These are phyloP conservation scores for Saccharomycopsis crataegensis DNA, from an alignment of 1,139 yeast species.

Conservation along the genomic window DNA sequence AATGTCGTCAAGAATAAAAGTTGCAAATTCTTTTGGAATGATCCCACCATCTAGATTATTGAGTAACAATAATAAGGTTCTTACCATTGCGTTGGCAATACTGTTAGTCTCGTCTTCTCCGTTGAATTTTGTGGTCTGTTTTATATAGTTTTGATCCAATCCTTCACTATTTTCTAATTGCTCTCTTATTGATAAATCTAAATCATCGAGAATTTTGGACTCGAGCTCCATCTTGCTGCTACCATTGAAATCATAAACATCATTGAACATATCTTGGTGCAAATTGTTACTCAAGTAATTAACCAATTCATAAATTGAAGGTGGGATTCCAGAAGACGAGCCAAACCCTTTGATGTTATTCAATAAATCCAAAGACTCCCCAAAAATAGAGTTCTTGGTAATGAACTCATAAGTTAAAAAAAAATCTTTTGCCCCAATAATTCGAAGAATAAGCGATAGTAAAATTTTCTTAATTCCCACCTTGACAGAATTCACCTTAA, in stretches of 20 bases:
- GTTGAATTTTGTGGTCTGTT: constrained; percentile 8
- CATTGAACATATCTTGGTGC: constrained; percentile 25
- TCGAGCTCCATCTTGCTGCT: constrained; percentile 22
- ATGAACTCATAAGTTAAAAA: constrained; percentile 26
- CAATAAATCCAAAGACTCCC: constrained; percentile 26
- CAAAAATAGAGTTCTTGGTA: constrained; percentile 25
- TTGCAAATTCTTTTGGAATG: constrained; percentile 30
- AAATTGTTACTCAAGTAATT: constrained; percentile 25
- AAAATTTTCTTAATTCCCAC: constrained; percentile 24
- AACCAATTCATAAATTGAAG: constrained; percentile 26
- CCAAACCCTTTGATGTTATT: constrained; percentile 19
- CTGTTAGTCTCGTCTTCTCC: constrained; percentile 3
- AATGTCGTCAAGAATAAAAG: constrained; percentile 24
- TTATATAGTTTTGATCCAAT: constrained; percentile 20
- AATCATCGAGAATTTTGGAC: constrained; percentile 22
- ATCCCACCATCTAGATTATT: constrained; percentile 34
- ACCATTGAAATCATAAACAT: constrained; percentile 20
- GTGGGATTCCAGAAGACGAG: constrained; percentile 26
- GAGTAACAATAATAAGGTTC: constrained; percentile 29
- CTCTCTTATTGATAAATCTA: constrained; percentile 24
- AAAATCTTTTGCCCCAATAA: constrained; percentile 27
- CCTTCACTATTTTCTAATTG: constrained; percentile 21
- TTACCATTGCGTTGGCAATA: constrained; percentile 23
- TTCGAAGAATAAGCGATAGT: constrained; percentile 25
- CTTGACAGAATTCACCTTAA: constrained; percentile 23